Evolutionary conservation across 1,284 basidiomycete species (phyloP).

Genomic region (Apiotrichum domesticum): DNA sequence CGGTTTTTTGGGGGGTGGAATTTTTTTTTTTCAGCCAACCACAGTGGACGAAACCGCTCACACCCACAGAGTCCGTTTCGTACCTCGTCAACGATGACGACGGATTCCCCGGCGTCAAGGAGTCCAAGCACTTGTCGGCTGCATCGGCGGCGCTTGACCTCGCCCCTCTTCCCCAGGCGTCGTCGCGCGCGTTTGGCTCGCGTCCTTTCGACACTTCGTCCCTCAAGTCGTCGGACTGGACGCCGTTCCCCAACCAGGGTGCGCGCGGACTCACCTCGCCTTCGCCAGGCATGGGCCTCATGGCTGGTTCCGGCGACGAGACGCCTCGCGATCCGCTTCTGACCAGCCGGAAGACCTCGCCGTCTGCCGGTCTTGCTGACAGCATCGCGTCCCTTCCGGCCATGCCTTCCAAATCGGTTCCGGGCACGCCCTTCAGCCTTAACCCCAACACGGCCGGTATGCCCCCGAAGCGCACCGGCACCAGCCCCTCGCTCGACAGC

Average conservation of each 20-base stretch:
- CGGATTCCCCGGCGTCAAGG: constrained; percentile 59
- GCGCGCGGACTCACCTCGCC: constrained; percentile 42
- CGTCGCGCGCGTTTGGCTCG: constrained; percentile 58
- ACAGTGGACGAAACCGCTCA: constrained; percentile 1
- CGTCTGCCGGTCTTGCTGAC: constrained; percentile 39
- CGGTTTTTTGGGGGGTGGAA: too few species aligned
- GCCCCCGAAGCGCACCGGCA: constrained; percentile 28
- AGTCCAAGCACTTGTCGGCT: constrained; percentile 63
- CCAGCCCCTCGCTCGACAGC: constrained; percentile 30
- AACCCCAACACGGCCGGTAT: constrained; percentile 23
- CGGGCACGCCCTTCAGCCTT: constrained; percentile 43
- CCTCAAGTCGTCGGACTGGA: constrained; percentile 81
- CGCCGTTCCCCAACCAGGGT: constrained; percentile 63
- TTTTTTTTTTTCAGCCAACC: too few species aligned
- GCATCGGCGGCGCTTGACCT: constrained; percentile 88
- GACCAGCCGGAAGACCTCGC: constrained; percentile 29
- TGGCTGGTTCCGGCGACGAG: constrained; percentile 40
- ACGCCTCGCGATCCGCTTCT: constrained; percentile 13
- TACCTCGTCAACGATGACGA: constrained; percentile 88
- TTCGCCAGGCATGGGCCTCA: constrained; percentile 52
- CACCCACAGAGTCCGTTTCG: constrained; percentile 69
- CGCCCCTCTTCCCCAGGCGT: constrained; percentile 77
- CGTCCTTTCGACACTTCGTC: constrained; percentile 55
- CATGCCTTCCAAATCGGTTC: constrained; percentile 46
- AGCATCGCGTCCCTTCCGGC: constrained; percentile 45